phyloP scores from a whole-genome alignment of 305 asterid species.

The Euphrasia arctica region DNA sequence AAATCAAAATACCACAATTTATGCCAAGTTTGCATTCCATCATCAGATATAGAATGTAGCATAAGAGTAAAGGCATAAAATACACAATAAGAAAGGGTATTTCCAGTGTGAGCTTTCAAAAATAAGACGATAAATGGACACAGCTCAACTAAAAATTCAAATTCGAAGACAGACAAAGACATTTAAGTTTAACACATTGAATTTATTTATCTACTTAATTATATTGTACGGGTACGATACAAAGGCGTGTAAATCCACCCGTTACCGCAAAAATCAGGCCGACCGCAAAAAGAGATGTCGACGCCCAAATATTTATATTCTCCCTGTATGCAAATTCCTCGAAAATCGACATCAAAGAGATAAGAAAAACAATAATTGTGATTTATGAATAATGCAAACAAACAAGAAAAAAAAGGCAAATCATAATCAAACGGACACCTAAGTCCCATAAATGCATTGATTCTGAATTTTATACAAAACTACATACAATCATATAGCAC shows the following conservation, averaged over 20 bases:
- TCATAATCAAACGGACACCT: background rate
- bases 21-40: background rate
- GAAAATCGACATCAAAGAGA: background rate
- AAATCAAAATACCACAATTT: constrained; percentile 9
- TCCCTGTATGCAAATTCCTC: background rate
- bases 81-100: background rate
- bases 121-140: background rate
- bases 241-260: background rate
- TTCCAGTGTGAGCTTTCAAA: background rate
- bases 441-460: background rate
- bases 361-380: background rate
- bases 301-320: background rate
- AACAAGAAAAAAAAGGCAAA: background rate
- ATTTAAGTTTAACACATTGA: background rate
- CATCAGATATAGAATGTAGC: background rate
- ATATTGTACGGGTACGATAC: background rate
- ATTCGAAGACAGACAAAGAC: background rate
- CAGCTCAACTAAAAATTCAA: background rate
- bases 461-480: background rate
- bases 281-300: too few relatives aligned
- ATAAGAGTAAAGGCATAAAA: background rate
- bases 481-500: background rate
- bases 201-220: background rate
- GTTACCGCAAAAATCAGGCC: too few relatives aligned
- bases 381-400: too few relatives aligned